Evolutionary conservation across 768 basidiomycete species (phyloP).

Genomic region (Phallus indusiatus): DNA sequence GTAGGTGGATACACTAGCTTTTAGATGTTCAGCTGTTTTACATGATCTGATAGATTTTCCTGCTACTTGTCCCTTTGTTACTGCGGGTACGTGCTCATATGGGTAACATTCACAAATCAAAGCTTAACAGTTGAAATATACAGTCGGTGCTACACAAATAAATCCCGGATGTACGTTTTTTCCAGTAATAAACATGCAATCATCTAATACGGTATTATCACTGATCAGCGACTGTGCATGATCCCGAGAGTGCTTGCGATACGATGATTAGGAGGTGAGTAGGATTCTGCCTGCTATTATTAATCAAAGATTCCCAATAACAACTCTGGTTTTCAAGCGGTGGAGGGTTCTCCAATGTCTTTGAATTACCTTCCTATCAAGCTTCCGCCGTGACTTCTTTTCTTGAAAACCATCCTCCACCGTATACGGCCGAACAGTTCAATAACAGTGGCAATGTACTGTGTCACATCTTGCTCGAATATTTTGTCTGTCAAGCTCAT

Average conservation of each 20-base stretch:
- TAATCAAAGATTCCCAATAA: too few relatives aligned
- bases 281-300: constrained; percentile 10
- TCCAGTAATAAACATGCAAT: neutral
- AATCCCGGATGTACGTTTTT: neutral
- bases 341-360: constrained; percentile 35
- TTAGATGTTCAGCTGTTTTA: neutral
- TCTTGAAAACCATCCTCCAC: constrained; percentile 20
- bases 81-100: constrained; percentile 17
- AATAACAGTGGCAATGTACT: constrained; percentile 26
- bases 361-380: constrained; percentile 33
- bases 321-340: too few relatives aligned
- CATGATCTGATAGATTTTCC: constrained; percentile 24
- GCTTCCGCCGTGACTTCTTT: constrained; percentile 16
- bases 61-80: constrained; percentile 33
- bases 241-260: constrained; percentile 28
- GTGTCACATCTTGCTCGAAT: constrained; percentile 1
- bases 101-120: neutral
- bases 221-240: constrained; percentile 19
- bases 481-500: neutral
- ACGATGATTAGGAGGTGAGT: constrained; percentile 18
- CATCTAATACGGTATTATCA: neutral
- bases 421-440: constrained; percentile 23
- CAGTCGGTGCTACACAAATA: neutral
- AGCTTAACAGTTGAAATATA: neutral
- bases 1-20: neutral